phyloP scores from a whole-genome alignment of 768 basidiomycete genomes.

The Stropharia rugosoannulata region DNA sequence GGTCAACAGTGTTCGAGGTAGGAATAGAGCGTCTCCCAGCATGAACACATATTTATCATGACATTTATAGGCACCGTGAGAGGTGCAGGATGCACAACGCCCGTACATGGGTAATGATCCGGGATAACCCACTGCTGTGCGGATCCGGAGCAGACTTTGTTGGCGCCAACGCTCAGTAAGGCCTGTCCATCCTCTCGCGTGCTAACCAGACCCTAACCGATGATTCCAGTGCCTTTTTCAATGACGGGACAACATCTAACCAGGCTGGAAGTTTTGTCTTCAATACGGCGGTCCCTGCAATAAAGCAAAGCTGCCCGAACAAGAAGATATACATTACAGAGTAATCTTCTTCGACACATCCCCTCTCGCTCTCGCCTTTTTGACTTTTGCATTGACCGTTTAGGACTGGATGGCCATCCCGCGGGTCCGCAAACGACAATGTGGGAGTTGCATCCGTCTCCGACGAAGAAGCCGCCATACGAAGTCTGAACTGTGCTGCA shows the following conservation, averaged over 20 bases:
- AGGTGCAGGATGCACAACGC: conserved; percentile 31
- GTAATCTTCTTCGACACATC: conserved; percentile 12
- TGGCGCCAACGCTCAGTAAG: conserved; percentile 40
- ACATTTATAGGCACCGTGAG: conserved; percentile 26
- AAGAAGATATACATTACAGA: conserved; percentile 35
- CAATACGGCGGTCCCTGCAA: conserved; percentile 31
- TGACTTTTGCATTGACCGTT: neutral
- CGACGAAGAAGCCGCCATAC: conserved; percentile 32
- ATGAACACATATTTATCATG: neutral
- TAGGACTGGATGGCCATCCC: conserved; percentile 40
- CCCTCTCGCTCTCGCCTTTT: too few species aligned
- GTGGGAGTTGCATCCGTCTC: conserved; percentile 27
- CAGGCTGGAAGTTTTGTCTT: conserved; percentile 35
- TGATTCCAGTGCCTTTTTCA: conserved; percentile 32
- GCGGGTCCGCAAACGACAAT: conserved; percentile 24
- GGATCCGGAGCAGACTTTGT: conserved; percentile 30
- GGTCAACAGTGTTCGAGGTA: conserved; percentile 35
- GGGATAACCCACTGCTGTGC: conserved; percentile 22
- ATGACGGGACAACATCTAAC: conserved; percentile 24
- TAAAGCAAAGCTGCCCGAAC: conserved; percentile 31
- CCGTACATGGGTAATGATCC: conserved; percentile 35
- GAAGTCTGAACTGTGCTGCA: conserved; percentile 34
- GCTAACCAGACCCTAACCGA: too few species aligned
- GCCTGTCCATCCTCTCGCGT: too few species aligned
- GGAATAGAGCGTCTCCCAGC: neutral